Conservation (phyloP, 2,329 filamentous ascomycete genomes). For the Sphaerulina musiva region DNA sequence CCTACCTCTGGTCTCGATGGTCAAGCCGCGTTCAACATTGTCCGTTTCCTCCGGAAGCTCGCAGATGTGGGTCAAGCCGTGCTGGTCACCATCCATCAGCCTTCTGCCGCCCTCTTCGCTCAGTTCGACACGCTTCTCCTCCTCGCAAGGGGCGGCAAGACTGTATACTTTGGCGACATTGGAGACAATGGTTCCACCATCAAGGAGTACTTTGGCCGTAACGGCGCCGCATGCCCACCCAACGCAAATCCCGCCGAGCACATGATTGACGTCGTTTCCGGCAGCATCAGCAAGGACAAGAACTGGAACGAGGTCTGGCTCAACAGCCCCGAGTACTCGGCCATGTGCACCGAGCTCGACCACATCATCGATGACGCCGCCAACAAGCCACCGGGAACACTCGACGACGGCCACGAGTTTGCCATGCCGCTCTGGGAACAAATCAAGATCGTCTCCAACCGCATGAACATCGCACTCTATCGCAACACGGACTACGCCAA, state of each 20-base stretch:
- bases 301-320: constrained; percentile 45
- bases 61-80: constrained; percentile 61
- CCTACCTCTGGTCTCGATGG: constrained; percentile 54
- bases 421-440: constrained; percentile 41
- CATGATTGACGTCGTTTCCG: constrained; percentile 45
- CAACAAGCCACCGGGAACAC: constrained; percentile 32
- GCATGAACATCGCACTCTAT: constrained; percentile 54
- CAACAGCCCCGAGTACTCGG: constrained; percentile 34
- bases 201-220: constrained; percentile 47
- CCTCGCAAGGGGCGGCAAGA: constrained; percentile 58
- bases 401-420: constrained; percentile 41
- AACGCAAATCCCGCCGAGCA: constrained; percentile 51
- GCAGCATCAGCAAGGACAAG: constrained; percentile 36
- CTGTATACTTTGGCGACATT: constrained; percentile 60
- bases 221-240: constrained; percentile 48
- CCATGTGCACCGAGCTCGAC: constrained; percentile 38
- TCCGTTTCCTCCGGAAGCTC: constrained; percentile 60
- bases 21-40: constrained; percentile 59
- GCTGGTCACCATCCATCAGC: constrained; percentile 63
- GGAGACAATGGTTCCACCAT: constrained; percentile 38
- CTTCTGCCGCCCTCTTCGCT: constrained; percentile 59
- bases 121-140: constrained; percentile 61
- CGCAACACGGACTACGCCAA: constrained; percentile 61
- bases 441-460: constrained; percentile 37
- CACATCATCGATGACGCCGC: constrained; percentile 36